Percentiles rank a stretch among this genome's conserved stretches.
Conservation (phyloP, 352 stramenopile species). For the Phytophthora syringae region DNA sequence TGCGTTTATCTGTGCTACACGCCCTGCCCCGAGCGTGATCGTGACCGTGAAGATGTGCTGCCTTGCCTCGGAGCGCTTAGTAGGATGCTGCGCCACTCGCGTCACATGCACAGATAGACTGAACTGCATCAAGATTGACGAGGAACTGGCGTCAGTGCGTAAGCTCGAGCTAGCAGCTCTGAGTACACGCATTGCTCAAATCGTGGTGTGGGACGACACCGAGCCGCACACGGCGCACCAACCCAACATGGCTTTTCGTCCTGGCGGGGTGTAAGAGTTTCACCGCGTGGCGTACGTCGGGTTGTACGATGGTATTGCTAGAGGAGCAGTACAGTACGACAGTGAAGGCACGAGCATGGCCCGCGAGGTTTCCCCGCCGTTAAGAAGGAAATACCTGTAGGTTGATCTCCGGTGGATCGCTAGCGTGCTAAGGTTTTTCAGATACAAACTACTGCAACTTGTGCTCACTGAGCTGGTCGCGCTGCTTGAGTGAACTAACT, state of each 20-base stretch:
- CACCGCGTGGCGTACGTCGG: neutral
- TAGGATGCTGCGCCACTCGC: too few relatives aligned
- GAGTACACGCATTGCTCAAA: neutral
- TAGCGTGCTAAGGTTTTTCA: neutral
- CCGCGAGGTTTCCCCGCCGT: neutral
- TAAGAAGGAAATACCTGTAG: neutral
- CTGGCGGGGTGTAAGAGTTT: neutral
- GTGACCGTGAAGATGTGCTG: too few relatives aligned
- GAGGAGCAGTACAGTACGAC: neutral
- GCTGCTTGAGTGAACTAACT: too few relatives aligned
- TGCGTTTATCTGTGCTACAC: constrained; percentile 3
- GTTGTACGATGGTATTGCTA: constrained; percentile 1
- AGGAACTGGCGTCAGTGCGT: neutral
- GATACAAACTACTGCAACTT: neutral
- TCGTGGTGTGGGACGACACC: neutral
- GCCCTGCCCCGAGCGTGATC: neutral
- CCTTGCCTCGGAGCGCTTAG: too few relatives aligned
- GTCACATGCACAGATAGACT: too few relatives aligned
- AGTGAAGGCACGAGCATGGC: neutral
- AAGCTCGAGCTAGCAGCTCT: neutral
- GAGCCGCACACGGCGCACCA: neutral
- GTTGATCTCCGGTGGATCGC: neutral
- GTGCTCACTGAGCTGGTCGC: too few relatives aligned
- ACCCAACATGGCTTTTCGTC: neutral
- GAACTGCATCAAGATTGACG: too few relatives aligned